Evolutionary conservation across 2,329 filamentous ascomycete species (phyloP), one percentile per base, ranked within the genome.

Genomic region (Leptosphaerulina australis): DNA sequence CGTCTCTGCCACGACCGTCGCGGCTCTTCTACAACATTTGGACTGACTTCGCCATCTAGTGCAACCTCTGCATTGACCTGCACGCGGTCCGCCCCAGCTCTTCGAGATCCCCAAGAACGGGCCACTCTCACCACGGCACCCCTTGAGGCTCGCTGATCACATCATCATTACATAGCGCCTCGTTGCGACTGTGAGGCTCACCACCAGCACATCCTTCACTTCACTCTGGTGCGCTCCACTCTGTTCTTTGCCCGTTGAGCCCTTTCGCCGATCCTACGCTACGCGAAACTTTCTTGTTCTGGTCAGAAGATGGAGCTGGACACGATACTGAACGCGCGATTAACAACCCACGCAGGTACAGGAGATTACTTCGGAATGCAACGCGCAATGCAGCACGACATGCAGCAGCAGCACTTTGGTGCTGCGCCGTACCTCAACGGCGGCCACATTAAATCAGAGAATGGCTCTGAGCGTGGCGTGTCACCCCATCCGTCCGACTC

Each of bases 401-500:
- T 70, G 44, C 69, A 71, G 59, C 71, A 66, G 56, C 72, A 72
- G 55, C 75, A 77, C 61, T 78, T 74, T 55, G 74, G 76, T 36
- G 77, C 78, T 62, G 73, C 77, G 48, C 74, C 76, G 63, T 72
- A 78, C 73, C 69, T 76, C 56, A 77, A 77, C 64, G 73, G 72
- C 63, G 73, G 73, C 64, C 71, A 77, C 67, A 79, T 80, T 73
- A 80, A 80, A 59, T 82, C 81, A 43, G 81, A 83, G 69, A 83
- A 78, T 69, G 81, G 81, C 65, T 81, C 82, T 52, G 83, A 85
- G 61, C 81, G 82, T 55, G 81, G 79, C 58, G 76, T 79, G 56
- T 79, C 81, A 49, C 82, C 79, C 36, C 78, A 84, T 62, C 72
- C 77, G 21, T 82, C 79, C 48, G 81, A 83, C 56, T 78, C 81